Conservation (phyloP, 305 asterid genomes). For the Striga hermonthica region DNA sequence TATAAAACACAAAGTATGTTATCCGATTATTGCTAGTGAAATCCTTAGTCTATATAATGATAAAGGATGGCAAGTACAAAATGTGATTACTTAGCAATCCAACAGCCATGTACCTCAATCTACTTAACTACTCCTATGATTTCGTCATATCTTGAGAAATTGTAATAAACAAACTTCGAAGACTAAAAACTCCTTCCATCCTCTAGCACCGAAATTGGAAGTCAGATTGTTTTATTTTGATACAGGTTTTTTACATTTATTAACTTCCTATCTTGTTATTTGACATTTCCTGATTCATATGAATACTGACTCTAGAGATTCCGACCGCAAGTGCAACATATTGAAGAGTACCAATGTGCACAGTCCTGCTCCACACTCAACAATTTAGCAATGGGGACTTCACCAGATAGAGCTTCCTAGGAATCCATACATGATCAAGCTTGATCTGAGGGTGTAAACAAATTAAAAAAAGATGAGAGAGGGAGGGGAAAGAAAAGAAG, state of each 20-base stretch:
- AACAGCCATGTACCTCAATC: constrained; percentile 9
- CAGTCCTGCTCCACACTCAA: not conserved
- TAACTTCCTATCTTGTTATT: not conserved
- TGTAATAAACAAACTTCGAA: constrained; percentile 6
- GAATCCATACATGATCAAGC: constrained; percentile 4
- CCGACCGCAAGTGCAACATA: constrained; percentile 7
- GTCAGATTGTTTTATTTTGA: not conserved
- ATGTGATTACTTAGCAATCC: constrained; percentile 6
- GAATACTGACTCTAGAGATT: not conserved
- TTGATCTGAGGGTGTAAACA: not conserved
- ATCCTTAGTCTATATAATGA: constrained; percentile 12
- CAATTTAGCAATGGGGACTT: constrained; percentile 2
- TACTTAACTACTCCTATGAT: not conserved
- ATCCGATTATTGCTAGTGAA: not conserved
- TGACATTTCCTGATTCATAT: not conserved
- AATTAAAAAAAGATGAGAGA: constrained; percentile 1
- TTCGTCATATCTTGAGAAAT: not conserved
- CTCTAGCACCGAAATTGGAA: constrained; percentile 9
- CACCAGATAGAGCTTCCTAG: not conserved
- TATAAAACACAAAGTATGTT: not conserved
- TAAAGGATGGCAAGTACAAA: constrained; percentile 10
- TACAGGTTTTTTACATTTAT: constrained; percentile 3
- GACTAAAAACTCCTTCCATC: not conserved
- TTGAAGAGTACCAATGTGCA: constrained; percentile 10
- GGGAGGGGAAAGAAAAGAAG: not conserved